These are phyloP conservation scores for Cairneyella variabilis DNA, from an alignment of 495 filamentous ascomycete species.

Conservation along the genomic window DNA sequence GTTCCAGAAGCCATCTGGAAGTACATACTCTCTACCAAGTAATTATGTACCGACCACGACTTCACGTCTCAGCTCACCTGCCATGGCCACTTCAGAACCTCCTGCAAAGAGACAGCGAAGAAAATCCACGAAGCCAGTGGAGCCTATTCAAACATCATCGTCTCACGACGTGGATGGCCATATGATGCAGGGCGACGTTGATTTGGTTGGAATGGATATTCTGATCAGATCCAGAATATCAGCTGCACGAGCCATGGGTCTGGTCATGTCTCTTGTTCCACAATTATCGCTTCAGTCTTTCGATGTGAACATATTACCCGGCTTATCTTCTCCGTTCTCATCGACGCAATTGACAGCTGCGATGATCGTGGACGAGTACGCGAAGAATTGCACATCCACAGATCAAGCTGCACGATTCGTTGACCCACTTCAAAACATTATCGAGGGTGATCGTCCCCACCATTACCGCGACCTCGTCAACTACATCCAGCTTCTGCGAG, in stretches of 20 bases:
- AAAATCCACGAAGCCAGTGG: slow-evolving; percentile 78
- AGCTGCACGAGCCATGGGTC: slow-evolving; percentile 78
- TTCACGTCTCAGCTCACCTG: slow-evolving; percentile 57
- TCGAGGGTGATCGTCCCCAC: slow-evolving; percentile 74
- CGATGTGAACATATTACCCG: slow-evolving; percentile 53
- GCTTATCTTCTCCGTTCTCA: slow-evolving; percentile 66
- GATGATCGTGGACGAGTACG: slow-evolving; percentile 87
- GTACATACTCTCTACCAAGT: slow-evolving; percentile 57
- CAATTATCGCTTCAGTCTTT: slow-evolving; percentile 44
- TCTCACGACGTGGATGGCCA: slow-evolving; percentile 94
- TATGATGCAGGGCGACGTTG: slow-evolving; percentile 96
- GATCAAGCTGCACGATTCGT: slow-evolving; percentile 45
- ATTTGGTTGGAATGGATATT: slow-evolving; percentile 84
- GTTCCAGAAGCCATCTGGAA: slow-evolving; percentile 92
- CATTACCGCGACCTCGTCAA: slow-evolving; percentile 86
- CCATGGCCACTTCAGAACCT: slow-evolving; percentile 42
- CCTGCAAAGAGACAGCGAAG: slow-evolving; percentile 66
- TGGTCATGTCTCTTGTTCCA: slow-evolving; percentile 62
- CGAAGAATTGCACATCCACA: slow-evolving; percentile 47
- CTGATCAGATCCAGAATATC: slow-evolving; percentile 85
- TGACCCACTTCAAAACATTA: slow-evolving; percentile 58
- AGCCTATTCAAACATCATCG: slow-evolving; percentile 51
- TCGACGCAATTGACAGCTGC: slow-evolving; percentile 81
- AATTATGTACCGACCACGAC: slow-evolving; percentile 38
- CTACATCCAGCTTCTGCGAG: slow-evolving; percentile 81